These are phyloP conservation scores for Calocybe gangraenosa DNA, from an alignment of 768 basidiomycete species.

Conservation along the genomic window DNA sequence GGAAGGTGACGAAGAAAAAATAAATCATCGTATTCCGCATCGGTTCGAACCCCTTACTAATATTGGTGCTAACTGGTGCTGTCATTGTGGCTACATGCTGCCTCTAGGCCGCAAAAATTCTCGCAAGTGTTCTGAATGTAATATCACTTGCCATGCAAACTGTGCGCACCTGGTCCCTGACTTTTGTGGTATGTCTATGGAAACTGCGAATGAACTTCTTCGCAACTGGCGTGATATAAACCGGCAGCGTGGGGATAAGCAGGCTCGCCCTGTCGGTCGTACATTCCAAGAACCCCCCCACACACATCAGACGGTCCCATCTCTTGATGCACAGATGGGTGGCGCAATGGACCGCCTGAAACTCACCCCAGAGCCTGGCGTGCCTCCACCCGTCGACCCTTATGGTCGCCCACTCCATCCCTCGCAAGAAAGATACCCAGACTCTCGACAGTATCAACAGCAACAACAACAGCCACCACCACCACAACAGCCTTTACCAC, in stretches of 20 bases:
- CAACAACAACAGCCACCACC: constrained; percentile 19
- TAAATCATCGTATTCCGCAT: constrained; percentile 98
- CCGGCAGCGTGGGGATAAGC: constrained; percentile 52
- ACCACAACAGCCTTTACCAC: constrained; percentile 20
- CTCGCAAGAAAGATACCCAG: constrained; percentile 29
- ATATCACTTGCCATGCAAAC: constrained; percentile 94
- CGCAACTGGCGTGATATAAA: constrained; percentile 92
- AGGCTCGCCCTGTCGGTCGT: constrained; percentile 31
- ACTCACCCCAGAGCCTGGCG: constrained; percentile 33
- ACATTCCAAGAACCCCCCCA: constrained; percentile 20
- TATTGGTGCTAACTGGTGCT: constrained; percentile 98
- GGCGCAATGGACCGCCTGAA: constrained; percentile 42
- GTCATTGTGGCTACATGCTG: constrained; percentile 98
- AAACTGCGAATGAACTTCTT: constrained; percentile 91
- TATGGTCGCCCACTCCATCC: constrained; percentile 34
- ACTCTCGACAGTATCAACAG: constrained; percentile 38
- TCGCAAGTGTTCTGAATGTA: constrained; percentile 92
- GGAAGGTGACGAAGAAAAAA: constrained; percentile 97
- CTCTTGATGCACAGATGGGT: constrained; percentile 26
- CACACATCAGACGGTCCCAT: constrained; percentile 31
- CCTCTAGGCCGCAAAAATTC: constrained; percentile 97
- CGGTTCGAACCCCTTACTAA: constrained; percentile 97
- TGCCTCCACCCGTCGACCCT: constrained; percentile 28
- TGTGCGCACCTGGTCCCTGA: constrained; percentile 98
- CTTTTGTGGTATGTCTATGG: constrained; percentile 99